These are phyloP conservation scores for Ashbya aceris DNA, from an alignment of 1,139 yeast genomes.

Conservation along the genomic window DNA sequence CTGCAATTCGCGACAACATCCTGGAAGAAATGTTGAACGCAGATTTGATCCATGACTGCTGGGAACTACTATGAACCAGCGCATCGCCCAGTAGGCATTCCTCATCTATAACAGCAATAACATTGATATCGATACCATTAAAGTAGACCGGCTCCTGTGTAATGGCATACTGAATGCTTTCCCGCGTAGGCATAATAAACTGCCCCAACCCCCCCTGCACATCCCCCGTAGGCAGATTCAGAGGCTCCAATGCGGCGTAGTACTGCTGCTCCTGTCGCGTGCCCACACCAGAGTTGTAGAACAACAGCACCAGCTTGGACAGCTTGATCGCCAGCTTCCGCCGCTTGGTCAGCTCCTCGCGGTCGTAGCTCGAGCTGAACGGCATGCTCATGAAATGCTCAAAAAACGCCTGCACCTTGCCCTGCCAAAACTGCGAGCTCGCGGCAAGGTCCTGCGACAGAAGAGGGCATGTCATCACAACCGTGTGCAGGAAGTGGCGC, in stretches of 20 bases:
- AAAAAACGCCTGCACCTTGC: constrained; percentile 67
- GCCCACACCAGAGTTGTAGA: constrained; percentile 68
- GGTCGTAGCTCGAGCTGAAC: constrained; percentile 60
- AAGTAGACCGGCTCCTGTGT: constrained; percentile 39
- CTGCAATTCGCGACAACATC: constrained; percentile 1
- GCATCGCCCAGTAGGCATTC: constrained; percentile 8
- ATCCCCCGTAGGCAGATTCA: background rate
- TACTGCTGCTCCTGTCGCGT: constrained; percentile 51
- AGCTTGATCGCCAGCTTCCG: constrained; percentile 52
- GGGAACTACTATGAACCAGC: no score
- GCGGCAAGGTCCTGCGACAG: constrained; percentile 40
- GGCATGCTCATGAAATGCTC: constrained; percentile 66
- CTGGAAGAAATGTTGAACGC: background rate
- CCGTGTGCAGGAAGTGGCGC: constrained; percentile 53
- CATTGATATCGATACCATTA: constrained; percentile 54
- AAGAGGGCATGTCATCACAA: constrained; percentile 66
- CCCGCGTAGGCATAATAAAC: background rate
- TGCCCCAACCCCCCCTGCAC: background rate
- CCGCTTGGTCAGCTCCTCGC: constrained; percentile 67
- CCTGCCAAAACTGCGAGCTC: constrained; percentile 62
- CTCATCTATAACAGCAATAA: constrained; percentile 47
- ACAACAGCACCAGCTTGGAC: constrained; percentile 50
- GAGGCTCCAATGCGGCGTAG: constrained; percentile 14
- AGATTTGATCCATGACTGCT: constrained; percentile 6
- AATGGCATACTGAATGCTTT: constrained; percentile 35